Conservation (phyloP, 139 green algal species). For the Chlorella sorokiniana region DNA sequence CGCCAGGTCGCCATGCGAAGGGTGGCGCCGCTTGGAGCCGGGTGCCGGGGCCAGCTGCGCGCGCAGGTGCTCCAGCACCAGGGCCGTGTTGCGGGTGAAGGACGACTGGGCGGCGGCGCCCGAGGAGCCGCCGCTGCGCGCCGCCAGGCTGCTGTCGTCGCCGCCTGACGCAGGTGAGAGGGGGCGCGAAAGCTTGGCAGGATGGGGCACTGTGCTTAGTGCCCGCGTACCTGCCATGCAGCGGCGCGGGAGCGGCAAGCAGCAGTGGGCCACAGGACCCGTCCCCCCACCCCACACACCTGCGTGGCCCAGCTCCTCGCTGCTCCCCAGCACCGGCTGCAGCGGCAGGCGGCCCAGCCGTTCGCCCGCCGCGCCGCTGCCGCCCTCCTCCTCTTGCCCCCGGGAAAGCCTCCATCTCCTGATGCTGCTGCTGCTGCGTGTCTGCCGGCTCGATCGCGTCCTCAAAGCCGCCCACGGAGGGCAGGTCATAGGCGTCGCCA, state of each 20-base stretch:
- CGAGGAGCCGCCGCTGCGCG: not conserved
- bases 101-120: constrained; percentile 4
- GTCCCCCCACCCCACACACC: constrained; percentile 6
- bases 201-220: not conserved
- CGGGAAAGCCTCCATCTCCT: not conserved
- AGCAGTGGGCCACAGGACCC: not conserved
- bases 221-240: no score
- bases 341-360: not conserved
- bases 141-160: not conserved
- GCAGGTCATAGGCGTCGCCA: not conserved
- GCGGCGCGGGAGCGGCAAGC: not conserved
- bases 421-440: constrained; percentile 26
- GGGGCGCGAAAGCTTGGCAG: not conserved
- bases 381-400: not conserved
- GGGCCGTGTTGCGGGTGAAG: constrained; percentile 39
- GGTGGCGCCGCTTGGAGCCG: constrained; percentile 38
- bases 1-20: constrained; percentile 8
- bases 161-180: not conserved
- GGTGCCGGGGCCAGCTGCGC: constrained; percentile 23
- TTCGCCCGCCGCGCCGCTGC: not conserved
- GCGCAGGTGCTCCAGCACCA: constrained; percentile 40
- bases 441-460: constrained; percentile 19
- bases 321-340: not conserved
- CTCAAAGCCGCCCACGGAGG: not conserved
- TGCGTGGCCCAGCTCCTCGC: constrained; percentile 14